Evolutionary conservation across 495 filamentous ascomycete genomes (phyloP).

Genomic region (Xylaria longipes): DNA sequence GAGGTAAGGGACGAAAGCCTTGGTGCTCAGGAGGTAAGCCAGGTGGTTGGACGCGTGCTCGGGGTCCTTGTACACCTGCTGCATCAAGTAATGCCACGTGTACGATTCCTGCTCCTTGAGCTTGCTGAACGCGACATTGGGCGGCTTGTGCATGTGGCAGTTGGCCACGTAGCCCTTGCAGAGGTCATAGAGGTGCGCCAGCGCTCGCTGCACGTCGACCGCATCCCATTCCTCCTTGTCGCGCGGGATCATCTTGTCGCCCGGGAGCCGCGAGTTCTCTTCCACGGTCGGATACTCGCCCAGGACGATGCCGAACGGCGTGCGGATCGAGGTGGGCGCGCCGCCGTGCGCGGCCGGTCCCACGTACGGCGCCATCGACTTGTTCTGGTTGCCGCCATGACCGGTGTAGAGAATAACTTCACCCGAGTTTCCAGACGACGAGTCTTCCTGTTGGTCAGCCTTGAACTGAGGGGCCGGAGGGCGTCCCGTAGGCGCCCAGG

Average conservation of each 20-base stretch:
- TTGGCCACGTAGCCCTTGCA: slow-evolving; percentile 28
- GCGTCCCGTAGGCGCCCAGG: slow-evolving; percentile 18
- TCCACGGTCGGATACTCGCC: slow-evolving; percentile 24
- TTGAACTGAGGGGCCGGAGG: not conserved
- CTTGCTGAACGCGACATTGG: slow-evolving; percentile 21
- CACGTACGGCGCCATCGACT: slow-evolving; percentile 19
- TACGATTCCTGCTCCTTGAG: slow-evolving; percentile 25
- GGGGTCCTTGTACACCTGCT: slow-evolving; percentile 23
- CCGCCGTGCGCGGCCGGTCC: not conserved
- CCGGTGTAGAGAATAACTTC: slow-evolving; percentile 25
- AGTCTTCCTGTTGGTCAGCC: slow-evolving; percentile 4
- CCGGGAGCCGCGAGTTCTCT: slow-evolving; percentile 19
- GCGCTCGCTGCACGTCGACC: slow-evolving; percentile 25
- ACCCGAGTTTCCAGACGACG: slow-evolving; percentile 15
- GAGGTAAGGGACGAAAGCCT: slow-evolving; percentile 20
- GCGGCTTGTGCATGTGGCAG: slow-evolving; percentile 6
- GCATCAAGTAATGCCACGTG: slow-evolving; percentile 28
- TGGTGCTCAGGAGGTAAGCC: slow-evolving; percentile 16
- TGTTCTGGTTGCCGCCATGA: slow-evolving; percentile 18
- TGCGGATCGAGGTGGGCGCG: slow-evolving; percentile 16
- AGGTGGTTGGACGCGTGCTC: slow-evolving; percentile 19
- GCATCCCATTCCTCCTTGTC: slow-evolving; percentile 27
- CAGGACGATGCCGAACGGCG: slow-evolving; percentile 22
- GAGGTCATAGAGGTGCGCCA: slow-evolving; percentile 26
- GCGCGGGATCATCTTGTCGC: slow-evolving; percentile 25